A percentile compares a stretch with the other conserved stretches of the same genome.
These are phyloP conservation scores for Blastocystis sp. DNA, from an alignment of 352 stramenopile species.

Conservation along the genomic window DNA sequence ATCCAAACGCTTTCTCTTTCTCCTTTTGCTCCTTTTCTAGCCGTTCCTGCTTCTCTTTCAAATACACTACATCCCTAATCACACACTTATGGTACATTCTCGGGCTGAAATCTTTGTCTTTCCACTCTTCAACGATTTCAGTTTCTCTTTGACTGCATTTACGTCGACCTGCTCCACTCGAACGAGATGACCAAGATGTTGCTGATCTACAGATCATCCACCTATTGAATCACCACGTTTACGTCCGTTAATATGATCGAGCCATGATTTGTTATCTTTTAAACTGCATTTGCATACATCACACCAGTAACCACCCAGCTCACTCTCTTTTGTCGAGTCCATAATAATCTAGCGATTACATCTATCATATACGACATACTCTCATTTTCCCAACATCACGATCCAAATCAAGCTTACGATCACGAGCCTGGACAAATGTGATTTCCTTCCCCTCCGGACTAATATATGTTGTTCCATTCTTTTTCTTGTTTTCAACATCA, in stretches of 20 bases:
- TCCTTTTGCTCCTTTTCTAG: slow-evolving; percentile 77
- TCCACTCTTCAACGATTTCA: slow-evolving; percentile 76
- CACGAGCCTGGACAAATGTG: slow-evolving; percentile 72
- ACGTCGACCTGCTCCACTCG: slow-evolving; percentile 76
- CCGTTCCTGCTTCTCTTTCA: slow-evolving; percentile 55
- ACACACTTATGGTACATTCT: slow-evolving; percentile 71
- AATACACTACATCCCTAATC: slow-evolving; percentile 28
- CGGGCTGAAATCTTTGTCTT: slow-evolving; percentile 81
- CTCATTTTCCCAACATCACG: slow-evolving; percentile 78
- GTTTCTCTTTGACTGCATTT: slow-evolving; percentile 60
- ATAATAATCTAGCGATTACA: slow-evolving; percentile 77
- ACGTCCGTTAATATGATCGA: slow-evolving; percentile 91
- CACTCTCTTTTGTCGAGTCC: slow-evolving; percentile 76
- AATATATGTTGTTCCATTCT: slow-evolving; percentile 20
- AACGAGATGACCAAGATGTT: slow-evolving; percentile 85
- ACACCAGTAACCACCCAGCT: slow-evolving; percentile 83
- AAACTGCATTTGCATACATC: slow-evolving; percentile 85
- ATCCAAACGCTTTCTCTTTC: slow-evolving; percentile 78
- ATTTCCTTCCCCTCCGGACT: slow-evolving; percentile 38
- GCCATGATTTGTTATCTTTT: slow-evolving; percentile 86
- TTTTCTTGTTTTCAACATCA: neutral
- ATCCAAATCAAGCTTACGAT: slow-evolving; percentile 77
- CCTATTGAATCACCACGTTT: slow-evolving; percentile 75
- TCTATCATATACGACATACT: neutral
- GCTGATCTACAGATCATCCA: slow-evolving; percentile 75